Conservation (phyloP, 495 filamentous ascomycete genomes). For the Pseudotulostoma volvatum region DNA sequence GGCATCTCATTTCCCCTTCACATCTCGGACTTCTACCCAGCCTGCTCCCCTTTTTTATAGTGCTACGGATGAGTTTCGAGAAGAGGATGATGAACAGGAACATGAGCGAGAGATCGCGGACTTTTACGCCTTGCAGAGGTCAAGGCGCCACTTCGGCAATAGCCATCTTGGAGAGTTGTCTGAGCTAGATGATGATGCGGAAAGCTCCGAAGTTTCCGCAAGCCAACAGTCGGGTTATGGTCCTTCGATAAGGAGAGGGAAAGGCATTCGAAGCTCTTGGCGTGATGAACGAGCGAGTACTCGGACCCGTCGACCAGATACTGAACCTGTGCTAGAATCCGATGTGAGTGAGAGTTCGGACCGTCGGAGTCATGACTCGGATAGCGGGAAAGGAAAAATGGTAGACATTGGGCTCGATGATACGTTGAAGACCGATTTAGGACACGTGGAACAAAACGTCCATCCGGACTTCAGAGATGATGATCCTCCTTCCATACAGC, state of each 20-base stretch:
- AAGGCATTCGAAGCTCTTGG: conserved; percentile 39
- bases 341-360: conserved; percentile 17
- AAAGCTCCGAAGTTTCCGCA: conserved; percentile 39
- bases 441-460: background rate
- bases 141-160: conserved; percentile 70
- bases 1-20: conserved; percentile 59
- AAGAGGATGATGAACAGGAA: conserved; percentile 84
- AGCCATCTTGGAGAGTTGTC: conserved; percentile 65
- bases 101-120: conserved; percentile 85
- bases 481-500: conserved; percentile 72
- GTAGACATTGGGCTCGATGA: conserved; percentile 80
- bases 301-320: conserved; percentile 2
- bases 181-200: conserved; percentile 57
- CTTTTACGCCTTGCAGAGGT: conserved; percentile 77
- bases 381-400: conserved; percentile 49
- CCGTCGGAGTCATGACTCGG: conserved; percentile 25
- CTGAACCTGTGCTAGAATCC: conserved; percentile 17
- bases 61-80: conserved; percentile 60
- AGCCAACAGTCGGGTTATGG: conserved; percentile 26
- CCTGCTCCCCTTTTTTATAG: conserved; percentile 89
- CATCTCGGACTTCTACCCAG: conserved; percentile 49
- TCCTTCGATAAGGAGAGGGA: conserved; percentile 22
- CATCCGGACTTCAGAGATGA: conserved; percentile 46
- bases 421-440: conserved; percentile 20
- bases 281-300: conserved; percentile 20